A percentile compares a stretch with the other conserved stretches of the same genome.
Evolutionary conservation across 371 early-diverging fungal genomes (phyloP).

Genomic region (Capillidium heterosporum): DNA sequence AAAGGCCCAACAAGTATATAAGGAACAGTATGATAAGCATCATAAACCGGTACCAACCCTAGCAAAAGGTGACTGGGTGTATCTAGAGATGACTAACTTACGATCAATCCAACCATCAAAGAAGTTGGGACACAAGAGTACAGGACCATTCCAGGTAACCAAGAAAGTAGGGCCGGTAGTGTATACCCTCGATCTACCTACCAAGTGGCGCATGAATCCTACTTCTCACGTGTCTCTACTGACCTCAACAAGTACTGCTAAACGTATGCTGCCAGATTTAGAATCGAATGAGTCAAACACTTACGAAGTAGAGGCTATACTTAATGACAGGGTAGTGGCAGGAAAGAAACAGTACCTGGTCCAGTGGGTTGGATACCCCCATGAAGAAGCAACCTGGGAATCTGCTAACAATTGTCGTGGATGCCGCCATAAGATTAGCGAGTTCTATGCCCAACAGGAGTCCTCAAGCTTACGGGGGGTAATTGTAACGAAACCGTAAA

Average conservation of each 20-base stretch:
- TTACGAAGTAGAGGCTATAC: background rate
- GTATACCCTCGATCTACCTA: conserved; percentile 6
- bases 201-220: background rate
- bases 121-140: background rate
- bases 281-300: background rate
- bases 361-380: conserved; percentile 5
- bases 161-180: background rate
- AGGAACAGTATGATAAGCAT: background rate
- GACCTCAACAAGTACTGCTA: no score
- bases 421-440: no score
- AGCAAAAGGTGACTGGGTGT: background rate
- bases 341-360: conserved; percentile 1
- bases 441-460: no score
- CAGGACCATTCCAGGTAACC: background rate
- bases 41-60: background rate
- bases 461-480: no score
- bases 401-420: background rate
- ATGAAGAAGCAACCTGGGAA: conserved; percentile 3
- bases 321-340: background rate
- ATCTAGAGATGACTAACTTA: background rate
- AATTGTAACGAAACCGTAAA: no score
- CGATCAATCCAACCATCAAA: background rate
- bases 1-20: background rate
- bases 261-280: background rate
- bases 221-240: conserved; percentile 4